These are phyloP conservation scores for Eimeria necatrix DNA, from an alignment of 169 alveolate species.

Conservation along the genomic window DNA sequence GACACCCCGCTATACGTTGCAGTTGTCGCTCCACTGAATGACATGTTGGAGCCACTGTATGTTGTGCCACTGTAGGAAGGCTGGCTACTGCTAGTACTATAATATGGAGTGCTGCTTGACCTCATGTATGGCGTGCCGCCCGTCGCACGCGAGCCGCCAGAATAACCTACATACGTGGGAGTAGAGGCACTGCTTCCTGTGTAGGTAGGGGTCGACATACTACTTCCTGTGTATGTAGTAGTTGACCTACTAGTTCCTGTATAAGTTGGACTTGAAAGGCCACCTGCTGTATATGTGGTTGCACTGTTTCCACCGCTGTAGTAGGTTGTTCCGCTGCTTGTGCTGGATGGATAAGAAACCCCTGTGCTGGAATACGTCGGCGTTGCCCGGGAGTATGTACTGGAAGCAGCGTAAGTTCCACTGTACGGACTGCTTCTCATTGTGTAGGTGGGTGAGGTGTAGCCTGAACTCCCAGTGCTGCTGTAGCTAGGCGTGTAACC, in stretches of 20 bases:
- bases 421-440: constrained; percentile 30
- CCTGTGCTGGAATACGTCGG: constrained; percentile 45
- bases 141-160: constrained; percentile 2
- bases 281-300: constrained; percentile 21
- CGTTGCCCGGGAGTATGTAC: constrained; percentile 34
- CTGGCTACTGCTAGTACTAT: constrained; percentile 8
- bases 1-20: not conserved
- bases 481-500: constrained; percentile 51
- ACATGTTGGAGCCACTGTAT: not conserved
- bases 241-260: not conserved
- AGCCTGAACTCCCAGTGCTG: not conserved
- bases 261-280: not conserved
- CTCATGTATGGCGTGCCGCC: constrained; percentile 30
- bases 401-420: constrained; percentile 7
- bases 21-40: not conserved
- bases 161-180: constrained; percentile 17
- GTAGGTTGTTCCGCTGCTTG: constrained; percentile 61
- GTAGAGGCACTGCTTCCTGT: not conserved
- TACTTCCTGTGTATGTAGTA: constrained; percentile 21
- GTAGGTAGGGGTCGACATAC: not conserved
- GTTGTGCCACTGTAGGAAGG: not conserved
- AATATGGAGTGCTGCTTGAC: not conserved
- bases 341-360: constrained; percentile 7
- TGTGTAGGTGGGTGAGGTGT: constrained; percentile 32
- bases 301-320: constrained; percentile 65